Base-by-base conservation (phyloP, 2,329 filamentous ascomycete species). In the Byssochlamys sp. region DNA sequence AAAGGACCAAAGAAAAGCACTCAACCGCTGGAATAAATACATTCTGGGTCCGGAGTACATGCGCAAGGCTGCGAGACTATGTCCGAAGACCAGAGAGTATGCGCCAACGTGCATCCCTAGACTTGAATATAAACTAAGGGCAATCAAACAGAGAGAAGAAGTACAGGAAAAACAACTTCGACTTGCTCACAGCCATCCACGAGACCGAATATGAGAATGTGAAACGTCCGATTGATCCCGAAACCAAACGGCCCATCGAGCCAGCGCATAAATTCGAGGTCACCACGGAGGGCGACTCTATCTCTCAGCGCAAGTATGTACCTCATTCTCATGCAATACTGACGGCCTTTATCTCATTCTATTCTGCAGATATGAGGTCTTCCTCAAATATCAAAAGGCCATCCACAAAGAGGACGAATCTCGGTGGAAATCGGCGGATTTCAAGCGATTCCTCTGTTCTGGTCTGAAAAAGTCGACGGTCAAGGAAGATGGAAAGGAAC, bases 261-360 rank as follows among this genome's bases (percentile, higher is more conserved):
- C 77, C 77, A 33, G 77, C 77, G 4, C 77, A 79, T 66, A 73
- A 70, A 39, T 78, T 79, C 55, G 76, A 79, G 62, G 72, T 80
- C 51, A 75, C 70, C 49, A 65, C 78, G n/a, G 77, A 79, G 60
- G 68, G 72, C 2, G 77, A 80, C 61, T 73, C 70, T 4, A 71
- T 75, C 45, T 78, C 77, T 1, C 69, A 77, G 59, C 71, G 75
- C 53, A 80, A 80, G 72, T 77, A 62, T 25, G 69, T 66, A 45
- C 24, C 25, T 25, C 26, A 45, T 39, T 24, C 12, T n/a, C 14
- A 19, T 28, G n/a, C 33, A 4, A 6, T 33, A 19, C 19, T 4
- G 26, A n/a, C 11, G 4, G 5, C 45, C 55, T 24, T 19, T 52
- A 52, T 31, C 48, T 56, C 35, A 55, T 28, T 10, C 57, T 31